Evolutionary conservation across 371 early-diverging fungal genomes (phyloP).

Genomic region (Dichotomocladium elegans): DNA sequence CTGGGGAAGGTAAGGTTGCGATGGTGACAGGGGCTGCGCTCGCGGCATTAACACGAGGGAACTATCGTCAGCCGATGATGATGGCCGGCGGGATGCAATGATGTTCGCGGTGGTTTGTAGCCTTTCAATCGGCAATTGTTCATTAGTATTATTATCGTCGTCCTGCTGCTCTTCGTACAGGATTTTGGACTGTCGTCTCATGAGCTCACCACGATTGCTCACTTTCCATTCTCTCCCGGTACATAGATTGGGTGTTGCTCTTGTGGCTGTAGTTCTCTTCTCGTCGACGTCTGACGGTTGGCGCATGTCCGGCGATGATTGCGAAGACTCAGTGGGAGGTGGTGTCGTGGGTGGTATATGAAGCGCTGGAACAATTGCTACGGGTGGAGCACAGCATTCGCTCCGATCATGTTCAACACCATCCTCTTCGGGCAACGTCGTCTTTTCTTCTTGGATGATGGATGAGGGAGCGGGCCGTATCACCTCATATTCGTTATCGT

Average conservation of each 20-base stretch:
- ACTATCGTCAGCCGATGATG: not conserved
- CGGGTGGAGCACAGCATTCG: not conserved
- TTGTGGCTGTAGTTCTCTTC: too few relatives aligned
- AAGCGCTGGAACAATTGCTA: conserved; percentile 1
- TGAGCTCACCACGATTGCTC: too few relatives aligned
- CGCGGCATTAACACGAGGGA: too few relatives aligned
- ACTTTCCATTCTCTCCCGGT: not conserved
- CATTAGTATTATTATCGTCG: not conserved
- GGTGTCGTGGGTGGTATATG: too few relatives aligned
- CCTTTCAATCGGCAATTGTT: conserved; percentile 1
- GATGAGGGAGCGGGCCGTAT: too few relatives aligned
- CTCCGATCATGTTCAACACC: not conserved
- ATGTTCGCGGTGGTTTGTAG: not conserved
- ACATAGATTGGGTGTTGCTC: too few relatives aligned
- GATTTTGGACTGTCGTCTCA: not conserved
- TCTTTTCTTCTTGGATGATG: not conserved
- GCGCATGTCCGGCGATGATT: not conserved
- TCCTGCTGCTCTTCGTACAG: not conserved
- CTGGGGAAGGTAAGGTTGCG: not conserved
- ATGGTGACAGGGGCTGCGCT: not conserved
- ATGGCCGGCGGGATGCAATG: not conserved
- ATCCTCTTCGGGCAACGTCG: not conserved
- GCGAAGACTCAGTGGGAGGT: conserved; percentile 1
- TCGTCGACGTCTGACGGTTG: too few relatives aligned
- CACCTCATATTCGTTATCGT: not conserved